Evolutionary conservation across 805 yeast species (phyloP).

Genomic region (Blastobotrys attinorum): DNA sequence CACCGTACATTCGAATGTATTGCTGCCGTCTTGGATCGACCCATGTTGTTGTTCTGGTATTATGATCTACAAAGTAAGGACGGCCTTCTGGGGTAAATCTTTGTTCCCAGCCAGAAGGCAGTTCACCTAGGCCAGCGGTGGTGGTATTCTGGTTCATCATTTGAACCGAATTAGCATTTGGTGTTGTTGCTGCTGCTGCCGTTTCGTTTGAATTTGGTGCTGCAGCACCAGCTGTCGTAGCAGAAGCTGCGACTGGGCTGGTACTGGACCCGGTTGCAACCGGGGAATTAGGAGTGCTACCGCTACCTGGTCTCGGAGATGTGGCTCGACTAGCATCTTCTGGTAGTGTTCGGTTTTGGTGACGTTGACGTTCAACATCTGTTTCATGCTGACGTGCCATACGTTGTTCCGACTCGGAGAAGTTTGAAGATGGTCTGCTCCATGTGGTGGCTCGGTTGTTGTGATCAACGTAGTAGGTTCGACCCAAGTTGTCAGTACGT

Average conservation of each 20-base stretch:
- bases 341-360: constrained; percentile 83
- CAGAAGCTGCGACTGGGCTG: constrained; percentile 42
- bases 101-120: constrained; percentile 99
- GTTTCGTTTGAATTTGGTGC: constrained; percentile 39
- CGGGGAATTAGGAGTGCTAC: constrained; percentile 29
- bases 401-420: constrained; percentile 64
- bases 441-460: constrained; percentile 98
- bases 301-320: constrained; percentile 18
- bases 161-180: constrained; percentile 28
- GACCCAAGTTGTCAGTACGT: constrained; percentile 92
- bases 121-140: constrained; percentile 91
- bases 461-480: constrained; percentile 97
- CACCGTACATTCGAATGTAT: constrained; percentile 88
- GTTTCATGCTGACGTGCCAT: constrained; percentile 47
- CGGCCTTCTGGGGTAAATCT: constrained; percentile 97
- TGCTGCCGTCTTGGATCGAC: constrained; percentile 99
- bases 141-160: constrained; percentile 78
- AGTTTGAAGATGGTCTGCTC: constrained; percentile 85
- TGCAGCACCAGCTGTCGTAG: constrained; percentile 37
- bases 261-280: constrained; percentile 38
- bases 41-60: constrained; percentile 99
- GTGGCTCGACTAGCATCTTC: constrained; percentile 37
- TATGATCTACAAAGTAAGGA: constrained; percentile 97
- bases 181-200: constrained; percentile 32
- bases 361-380: constrained; percentile 85